These are phyloP conservation scores for Paecilomyces sp. DNA, from an alignment of 2,329 filamentous ascomycete species.

Conservation along the genomic window DNA sequence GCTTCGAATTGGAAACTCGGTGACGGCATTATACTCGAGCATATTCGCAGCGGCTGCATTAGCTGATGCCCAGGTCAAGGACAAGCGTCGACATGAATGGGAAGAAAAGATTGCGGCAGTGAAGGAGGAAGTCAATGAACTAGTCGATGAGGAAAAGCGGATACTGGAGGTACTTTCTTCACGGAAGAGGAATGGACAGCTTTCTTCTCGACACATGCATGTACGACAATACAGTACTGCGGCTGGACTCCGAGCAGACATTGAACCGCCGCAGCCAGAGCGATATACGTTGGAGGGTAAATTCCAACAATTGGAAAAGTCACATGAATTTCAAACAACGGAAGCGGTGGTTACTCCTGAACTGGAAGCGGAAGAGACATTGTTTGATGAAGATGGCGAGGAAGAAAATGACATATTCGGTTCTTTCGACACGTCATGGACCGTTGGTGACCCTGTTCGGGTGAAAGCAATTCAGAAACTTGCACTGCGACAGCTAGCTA, in stretches of 20 bases:
- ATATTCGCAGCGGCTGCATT: conserved; percentile 36
- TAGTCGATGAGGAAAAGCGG: conserved; percentile 32
- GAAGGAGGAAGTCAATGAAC: conserved; percentile 32
- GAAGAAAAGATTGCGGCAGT: conserved; percentile 36
- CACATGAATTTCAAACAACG: not conserved
- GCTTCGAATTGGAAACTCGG: conserved; percentile 34
- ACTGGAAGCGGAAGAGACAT: not conserved
- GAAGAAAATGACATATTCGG: conserved; percentile 9
- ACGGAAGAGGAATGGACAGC: conserved; percentile 12
- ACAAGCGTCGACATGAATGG: conserved; percentile 31
- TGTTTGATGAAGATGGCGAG: conserved; percentile 5
- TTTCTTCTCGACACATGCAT: conserved; percentile 14
- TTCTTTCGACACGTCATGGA: conserved; percentile 18
- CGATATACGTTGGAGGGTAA: not conserved
- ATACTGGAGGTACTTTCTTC: conserved; percentile 24
- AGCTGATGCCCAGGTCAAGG: conserved; percentile 33
- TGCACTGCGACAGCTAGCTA: conserved; percentile 31
- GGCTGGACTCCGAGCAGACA: conserved; percentile 6
- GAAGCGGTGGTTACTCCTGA: not conserved
- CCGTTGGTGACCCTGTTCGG: conserved; percentile 19
- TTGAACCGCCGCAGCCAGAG: not conserved
- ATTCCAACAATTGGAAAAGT: not conserved
- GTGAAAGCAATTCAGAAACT: conserved; percentile 32
- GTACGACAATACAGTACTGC: conserved; percentile 18
- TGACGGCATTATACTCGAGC: conserved; percentile 38